A percentile compares a stretch with the other conserved stretches of the same genome.
phyloP scores from a whole-genome alignment of 192 early-diverging fungal species.

The Paraglomus occultum region DNA sequence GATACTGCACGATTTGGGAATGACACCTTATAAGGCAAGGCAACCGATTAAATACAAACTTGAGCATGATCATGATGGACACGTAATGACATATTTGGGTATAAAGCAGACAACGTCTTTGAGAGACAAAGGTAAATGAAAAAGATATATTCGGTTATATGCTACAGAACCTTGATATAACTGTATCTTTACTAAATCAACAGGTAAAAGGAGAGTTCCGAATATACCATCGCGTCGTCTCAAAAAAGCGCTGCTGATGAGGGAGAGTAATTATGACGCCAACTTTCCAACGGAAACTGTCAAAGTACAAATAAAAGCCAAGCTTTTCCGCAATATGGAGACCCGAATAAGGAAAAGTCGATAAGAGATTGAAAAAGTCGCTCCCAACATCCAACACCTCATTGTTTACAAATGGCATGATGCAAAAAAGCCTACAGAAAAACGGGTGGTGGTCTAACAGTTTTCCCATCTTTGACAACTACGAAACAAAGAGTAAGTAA shows the following conservation, averaged over 20 bases:
- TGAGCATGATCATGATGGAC: slow-evolving; percentile 11
- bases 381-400: slow-evolving; percentile 18
- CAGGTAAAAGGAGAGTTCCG: no score
- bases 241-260: no score
- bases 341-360: slow-evolving; percentile 4
- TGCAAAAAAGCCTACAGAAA: slow-evolving; percentile 1
- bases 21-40: slow-evolving; percentile 10
- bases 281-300: slow-evolving; percentile 10
- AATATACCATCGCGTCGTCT: no score
- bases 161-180: neutral
- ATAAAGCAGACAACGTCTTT: slow-evolving; percentile 8
- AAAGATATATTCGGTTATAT: slow-evolving; percentile 14
- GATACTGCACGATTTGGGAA: slow-evolving; percentile 17
- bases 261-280: no score
- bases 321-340: slow-evolving; percentile 4
- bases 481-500: slow-evolving; percentile 26
- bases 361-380: slow-evolving; percentile 17
- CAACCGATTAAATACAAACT: slow-evolving; percentile 9
- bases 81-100: neutral
- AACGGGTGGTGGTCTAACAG: slow-evolving; percentile 5
- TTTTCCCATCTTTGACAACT: slow-evolving; percentile 14
- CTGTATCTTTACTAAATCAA: no score
- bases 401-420: slow-evolving; percentile 17
- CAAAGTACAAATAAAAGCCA: slow-evolving; percentile 19
- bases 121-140: slow-evolving; percentile 1